A percentile compares a stretch with the other conserved stretches of the same genome.
Evolutionary conservation across 108 stramenopile species (phyloP).

Genomic region (Cyclotella kingstonii): DNA sequence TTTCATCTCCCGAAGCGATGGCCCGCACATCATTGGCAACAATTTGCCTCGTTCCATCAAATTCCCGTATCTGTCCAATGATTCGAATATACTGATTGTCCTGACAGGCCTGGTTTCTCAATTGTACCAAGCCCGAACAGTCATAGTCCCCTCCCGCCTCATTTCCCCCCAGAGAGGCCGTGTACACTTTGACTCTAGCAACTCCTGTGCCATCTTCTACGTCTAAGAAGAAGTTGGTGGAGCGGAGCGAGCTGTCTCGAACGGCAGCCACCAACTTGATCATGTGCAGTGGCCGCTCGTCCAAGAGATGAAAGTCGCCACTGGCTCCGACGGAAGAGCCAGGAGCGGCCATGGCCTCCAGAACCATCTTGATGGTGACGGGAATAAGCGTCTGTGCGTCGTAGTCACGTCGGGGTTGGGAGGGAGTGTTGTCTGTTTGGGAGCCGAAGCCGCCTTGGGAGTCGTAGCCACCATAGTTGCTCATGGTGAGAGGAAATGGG

Average conservation of each 20-base stretch:
- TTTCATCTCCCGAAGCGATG: constrained; percentile 62
- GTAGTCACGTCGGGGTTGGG: constrained; percentile 53
- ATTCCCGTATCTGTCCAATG: constrained; percentile 71
- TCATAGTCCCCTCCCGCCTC: constrained; percentile 60
- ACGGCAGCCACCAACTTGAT: constrained; percentile 76
- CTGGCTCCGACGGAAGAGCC: constrained; percentile 31
- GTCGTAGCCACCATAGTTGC: constrained; percentile 25
- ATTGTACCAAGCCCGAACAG: constrained; percentile 45
- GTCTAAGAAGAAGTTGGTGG: constrained; percentile 60
- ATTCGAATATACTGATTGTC: constrained; percentile 70
- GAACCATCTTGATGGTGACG: constrained; percentile 65
- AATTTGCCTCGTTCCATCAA: constrained; percentile 61
- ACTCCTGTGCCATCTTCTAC: constrained; percentile 89
- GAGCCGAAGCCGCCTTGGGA: background rate
- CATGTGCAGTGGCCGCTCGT: constrained; percentile 69
- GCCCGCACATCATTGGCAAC: constrained; percentile 67
- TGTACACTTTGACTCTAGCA: constrained; percentile 75
- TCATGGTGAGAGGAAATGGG: too few relatives aligned
- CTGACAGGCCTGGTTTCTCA: constrained; percentile 41
- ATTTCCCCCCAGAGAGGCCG: constrained; percentile 56
- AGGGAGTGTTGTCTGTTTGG: constrained; percentile 5
- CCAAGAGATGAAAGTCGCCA: constrained; percentile 48
- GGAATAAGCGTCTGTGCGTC: constrained; percentile 83
- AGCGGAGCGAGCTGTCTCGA: constrained; percentile 44
- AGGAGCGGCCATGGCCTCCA: constrained; percentile 31